Percentiles rank a stretch among this genome's conserved stretches.
Evolutionary conservation across 2,329 filamentous ascomycete species (phyloP).

Genomic region (Celoporthe dispersa): DNA sequence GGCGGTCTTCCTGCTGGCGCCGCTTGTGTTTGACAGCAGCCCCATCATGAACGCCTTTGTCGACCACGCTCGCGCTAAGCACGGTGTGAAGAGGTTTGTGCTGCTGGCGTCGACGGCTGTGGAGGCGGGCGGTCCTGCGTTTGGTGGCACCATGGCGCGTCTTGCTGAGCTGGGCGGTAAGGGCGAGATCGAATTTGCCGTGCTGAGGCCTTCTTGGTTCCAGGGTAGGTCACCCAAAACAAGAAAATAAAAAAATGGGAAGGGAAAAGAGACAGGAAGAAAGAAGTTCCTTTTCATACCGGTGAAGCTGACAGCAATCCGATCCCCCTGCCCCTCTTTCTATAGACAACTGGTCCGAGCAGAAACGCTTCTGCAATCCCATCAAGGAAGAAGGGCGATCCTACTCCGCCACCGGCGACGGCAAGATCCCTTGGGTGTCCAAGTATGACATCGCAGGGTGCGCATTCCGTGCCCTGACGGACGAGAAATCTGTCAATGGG

Average conservation of each 20-base stretch:
- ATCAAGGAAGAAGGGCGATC: constrained; percentile 47
- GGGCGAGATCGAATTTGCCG: constrained; percentile 46
- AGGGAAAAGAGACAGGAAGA: background rate
- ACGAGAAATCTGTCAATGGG: constrained; percentile 44
- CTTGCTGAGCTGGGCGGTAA: constrained; percentile 41
- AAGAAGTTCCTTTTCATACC: background rate
- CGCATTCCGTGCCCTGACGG: constrained; percentile 45
- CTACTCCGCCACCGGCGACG: constrained; percentile 48
- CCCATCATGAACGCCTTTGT: constrained; percentile 46
- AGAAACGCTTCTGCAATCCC: constrained; percentile 32
- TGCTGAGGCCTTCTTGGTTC: constrained; percentile 54
- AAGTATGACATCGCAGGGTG: constrained; percentile 52
- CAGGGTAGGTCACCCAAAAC: constrained; percentile 29
- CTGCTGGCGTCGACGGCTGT: constrained; percentile 46
- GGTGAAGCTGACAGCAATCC: background rate
- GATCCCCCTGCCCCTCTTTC: too few relatives aligned
- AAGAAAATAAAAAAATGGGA: background rate
- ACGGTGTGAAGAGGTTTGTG: constrained; percentile 48
- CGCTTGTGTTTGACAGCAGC: constrained; percentile 39
- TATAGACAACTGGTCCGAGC: constrained; percentile 50
- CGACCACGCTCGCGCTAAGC: constrained; percentile 41
- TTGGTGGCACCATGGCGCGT: constrained; percentile 45
- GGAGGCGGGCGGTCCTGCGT: constrained; percentile 41
- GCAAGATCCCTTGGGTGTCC: constrained; percentile 52
- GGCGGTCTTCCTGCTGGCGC: constrained; percentile 48